A percentile compares a stretch with the other conserved stretches of the same genome.
Evolutionary conservation across 495 filamentous ascomycete species (phyloP).

Genomic region (Lichenothelia convexa): DNA sequence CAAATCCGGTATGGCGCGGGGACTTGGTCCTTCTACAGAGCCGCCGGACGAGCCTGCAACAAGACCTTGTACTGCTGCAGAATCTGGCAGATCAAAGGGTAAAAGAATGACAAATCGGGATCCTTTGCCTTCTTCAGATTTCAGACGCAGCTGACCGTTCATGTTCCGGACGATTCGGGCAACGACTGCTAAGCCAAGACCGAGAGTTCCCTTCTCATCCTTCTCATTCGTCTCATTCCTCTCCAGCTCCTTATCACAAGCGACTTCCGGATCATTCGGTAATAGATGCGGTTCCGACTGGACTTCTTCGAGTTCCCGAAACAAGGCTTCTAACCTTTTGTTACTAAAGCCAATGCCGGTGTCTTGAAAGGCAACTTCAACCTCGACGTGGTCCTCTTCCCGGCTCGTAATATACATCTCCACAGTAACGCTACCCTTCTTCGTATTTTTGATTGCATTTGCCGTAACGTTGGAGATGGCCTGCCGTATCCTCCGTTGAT

Average conservation of each 20-base stretch:
- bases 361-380: slow-evolving; percentile 64
- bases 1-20: slow-evolving; percentile 5
- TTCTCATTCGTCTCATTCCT: slow-evolving; percentile 11
- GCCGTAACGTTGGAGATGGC: slow-evolving; percentile 66
- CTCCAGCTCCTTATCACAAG: slow-evolving; percentile 23
- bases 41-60: slow-evolving; percentile 6
- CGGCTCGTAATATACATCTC: slow-evolving; percentile 38
- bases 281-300: slow-evolving; percentile 42
- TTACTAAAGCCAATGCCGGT: slow-evolving; percentile 65
- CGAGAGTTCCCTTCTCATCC: slow-evolving; percentile 35
- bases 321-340: slow-evolving; percentile 54
- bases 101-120: slow-evolving; percentile 63
- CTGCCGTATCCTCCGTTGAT: slow-evolving; percentile 62
- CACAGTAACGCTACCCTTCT: slow-evolving; percentile 46
- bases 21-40: slow-evolving; percentile 11
- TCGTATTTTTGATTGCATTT: slow-evolving; percentile 74
- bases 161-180: slow-evolving; percentile 74
- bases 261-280: too few species aligned
- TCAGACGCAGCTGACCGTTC: slow-evolving; percentile 74
- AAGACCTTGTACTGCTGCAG: slow-evolving; percentile 20
- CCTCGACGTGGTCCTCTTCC: slow-evolving; percentile 27
- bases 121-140: slow-evolving; percentile 72
- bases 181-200: slow-evolving; percentile 72
- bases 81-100: slow-evolving; percentile 43
- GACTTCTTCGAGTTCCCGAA: slow-evolving; percentile 77